Base-by-base conservation (phyloP, 306 rosid species). In the Gastrolobium villosum region DNA sequence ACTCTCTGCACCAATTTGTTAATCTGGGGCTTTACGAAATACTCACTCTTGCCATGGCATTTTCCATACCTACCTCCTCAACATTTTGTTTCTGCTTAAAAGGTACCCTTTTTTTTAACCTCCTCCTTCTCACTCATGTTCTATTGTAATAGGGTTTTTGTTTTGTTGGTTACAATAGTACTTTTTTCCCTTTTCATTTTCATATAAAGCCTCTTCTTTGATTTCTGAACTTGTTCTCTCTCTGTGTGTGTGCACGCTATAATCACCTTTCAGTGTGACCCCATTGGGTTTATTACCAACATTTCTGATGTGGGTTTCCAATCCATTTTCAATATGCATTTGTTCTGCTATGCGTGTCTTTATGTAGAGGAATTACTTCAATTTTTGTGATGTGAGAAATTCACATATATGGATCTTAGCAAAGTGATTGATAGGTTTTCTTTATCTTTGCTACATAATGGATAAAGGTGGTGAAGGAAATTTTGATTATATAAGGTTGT, bases 61-160 rank as follows among this genome's bases (percentile, higher is more conserved):
- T 82, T 70, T 36, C 57, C 79, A 61, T 6, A 52, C 80, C 77
- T 78, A 57, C 43, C 55, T 78, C 61, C 84, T 80, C 77, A 67
- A 34, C 72, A 26, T 70, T 5, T 70, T 72, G 60, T 75, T 81
- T 81, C 74, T 71, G 68, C 83, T 70, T 13, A 5, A 74, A 84
- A 84, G 90, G 90, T 87, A 54, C 11, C 44, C 26, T 20, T 0
- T 60, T 63, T 82, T 71, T 62, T 26, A 7, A 1, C 3, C 72
- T 65, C 40, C 9, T 45, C 37, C 14, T 60, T 65, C 75, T 40
- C 6, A 10, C 43, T 36, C 71, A 20, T 32, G 0, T 68, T 81
- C 61, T 43, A 2, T 68, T 72, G 37, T 73, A 39, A 73, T 67
- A 66, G 83, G 84, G 83, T 77, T 81, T 61, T 81, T 6, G 14